These are phyloP conservation scores for Trichoderma asperellum DNA, from an alignment of 2,329 filamentous ascomycete species.

Conservation along the genomic window DNA sequence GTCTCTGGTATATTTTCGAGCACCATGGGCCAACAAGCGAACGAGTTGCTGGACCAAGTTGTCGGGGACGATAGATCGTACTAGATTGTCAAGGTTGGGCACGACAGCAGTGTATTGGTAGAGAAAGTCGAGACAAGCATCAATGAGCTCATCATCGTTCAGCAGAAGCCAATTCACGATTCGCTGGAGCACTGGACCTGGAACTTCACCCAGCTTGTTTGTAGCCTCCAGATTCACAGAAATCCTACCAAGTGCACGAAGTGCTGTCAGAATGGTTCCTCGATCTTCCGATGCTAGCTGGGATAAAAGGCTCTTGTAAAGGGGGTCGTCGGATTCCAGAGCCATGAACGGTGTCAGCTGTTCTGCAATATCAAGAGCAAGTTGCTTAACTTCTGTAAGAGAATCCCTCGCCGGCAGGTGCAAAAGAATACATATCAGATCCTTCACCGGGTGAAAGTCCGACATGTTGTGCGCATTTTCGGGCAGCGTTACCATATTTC, in stretches of 20 bases:
- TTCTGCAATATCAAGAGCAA: slow-evolving; percentile 88
- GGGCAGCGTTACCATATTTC: slow-evolving; percentile 93
- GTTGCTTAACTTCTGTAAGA: slow-evolving; percentile 84
- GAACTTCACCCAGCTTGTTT: slow-evolving; percentile 75
- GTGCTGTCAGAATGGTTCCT: slow-evolving; percentile 76
- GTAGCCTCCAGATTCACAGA: slow-evolving; percentile 82
- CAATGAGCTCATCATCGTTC: slow-evolving; percentile 87
- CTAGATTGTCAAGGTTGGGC: slow-evolving; percentile 76
- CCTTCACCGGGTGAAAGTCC: slow-evolving; percentile 73
- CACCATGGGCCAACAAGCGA: slow-evolving; percentile 76
- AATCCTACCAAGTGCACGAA: slow-evolving; percentile 83
- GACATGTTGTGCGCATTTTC: slow-evolving; percentile 86
- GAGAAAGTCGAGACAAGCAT: slow-evolving; percentile 88
- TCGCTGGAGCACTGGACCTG: slow-evolving; percentile 65
- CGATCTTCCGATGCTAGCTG: slow-evolving; percentile 68
- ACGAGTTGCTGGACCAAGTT: slow-evolving; percentile 77
- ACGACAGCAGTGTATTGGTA: slow-evolving; percentile 92
- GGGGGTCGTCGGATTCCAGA: slow-evolving; percentile 71
- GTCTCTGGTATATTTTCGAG: slow-evolving; percentile 64
- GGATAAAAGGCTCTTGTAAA: slow-evolving; percentile 74
- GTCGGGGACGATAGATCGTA: slow-evolving; percentile 65
- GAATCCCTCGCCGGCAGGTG: slow-evolving; percentile 73
- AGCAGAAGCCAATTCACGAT: slow-evolving; percentile 76
- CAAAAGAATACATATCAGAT: slow-evolving; percentile 81
- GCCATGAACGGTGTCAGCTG: slow-evolving; percentile 82